Evolutionary conservation across 2,329 filamentous ascomycete species (phyloP), one percentile per base, ranked within the genome.

Genomic region (Colletotrichum sp.): DNA sequence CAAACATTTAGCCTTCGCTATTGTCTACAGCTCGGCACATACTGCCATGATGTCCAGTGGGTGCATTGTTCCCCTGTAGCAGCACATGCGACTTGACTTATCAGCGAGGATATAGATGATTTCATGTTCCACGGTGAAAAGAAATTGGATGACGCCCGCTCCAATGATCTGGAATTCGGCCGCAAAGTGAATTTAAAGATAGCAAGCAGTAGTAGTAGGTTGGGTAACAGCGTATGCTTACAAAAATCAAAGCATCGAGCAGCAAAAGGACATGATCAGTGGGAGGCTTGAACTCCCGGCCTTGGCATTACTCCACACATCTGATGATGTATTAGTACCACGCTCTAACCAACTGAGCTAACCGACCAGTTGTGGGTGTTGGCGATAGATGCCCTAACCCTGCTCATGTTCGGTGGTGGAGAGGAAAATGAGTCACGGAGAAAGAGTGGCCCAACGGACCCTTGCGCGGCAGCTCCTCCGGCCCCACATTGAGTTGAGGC

Each of bases 331-430:
- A 75, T 75, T 75, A 75, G 73, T 75, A 75, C 73, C 73, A 75
- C 73, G 73, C 73, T 75, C 73, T 75, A 75, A 73, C 73, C 73
- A 75, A 73, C 73, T 75, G 70, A 75, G 73, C 73, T 75, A 75
- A 75, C 73, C 73, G 70, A 75, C 73, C 70, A 30, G 27, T 55
- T 15, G 22, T 27, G 56, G 22, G 30, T 73, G 7, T 8, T 61
- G 12, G 4, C 1, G 0, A 0, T 1, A 3, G 1, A 5, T 1
- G 34, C 27, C 13, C 8, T 8, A 18, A 15, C 43, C 43, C 32
- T 39, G 28, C 16, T 27, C 5, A 16, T 15, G 3, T 22, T 69
- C 18, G 64, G 56, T 48, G n/a, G 64, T 28, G 8, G 16, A 12
- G n/a, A 70, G 74, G 74, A 70, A 75, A 64, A 39, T 67, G 32